Conservation (phyloP, 768 basidiomycete species). For the Russula virescens region DNA sequence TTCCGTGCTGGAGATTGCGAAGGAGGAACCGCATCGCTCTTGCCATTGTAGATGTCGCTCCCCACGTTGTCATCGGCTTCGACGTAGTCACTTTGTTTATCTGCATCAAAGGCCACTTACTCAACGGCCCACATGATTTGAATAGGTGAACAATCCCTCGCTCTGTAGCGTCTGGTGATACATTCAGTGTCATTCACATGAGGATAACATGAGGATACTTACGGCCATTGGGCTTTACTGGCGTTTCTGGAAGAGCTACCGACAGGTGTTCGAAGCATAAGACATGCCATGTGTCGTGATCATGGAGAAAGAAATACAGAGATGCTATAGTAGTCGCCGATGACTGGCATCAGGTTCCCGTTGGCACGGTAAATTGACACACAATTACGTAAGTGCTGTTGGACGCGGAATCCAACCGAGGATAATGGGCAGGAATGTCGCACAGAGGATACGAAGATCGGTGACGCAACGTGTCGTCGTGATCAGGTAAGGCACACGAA, state of each 20-base stretch:
- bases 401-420: too few species aligned
- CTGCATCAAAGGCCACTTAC: constrained; percentile 57
- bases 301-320: constrained; percentile 47
- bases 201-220: constrained; percentile 81
- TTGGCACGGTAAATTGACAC: too few species aligned
- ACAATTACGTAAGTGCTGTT: too few species aligned
- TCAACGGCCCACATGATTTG: constrained; percentile 72
- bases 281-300: constrained; percentile 49
- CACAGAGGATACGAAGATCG: not conserved
- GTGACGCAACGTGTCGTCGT: not conserved
- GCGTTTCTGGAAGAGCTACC: constrained; percentile 36
- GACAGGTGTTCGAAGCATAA: constrained; percentile 69
- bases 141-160: constrained; percentile 75
- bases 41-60: constrained; percentile 34
- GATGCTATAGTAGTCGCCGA: constrained; percentile 23
- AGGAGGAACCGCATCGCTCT: constrained; percentile 22
- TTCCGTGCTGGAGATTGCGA: constrained; percentile 28
- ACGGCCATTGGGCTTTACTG: constrained; percentile 32
- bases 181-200: too few species aligned
- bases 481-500: too few species aligned
- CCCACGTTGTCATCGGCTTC: constrained; percentile 28
- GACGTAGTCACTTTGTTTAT: constrained; percentile 34
- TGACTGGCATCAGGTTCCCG: constrained; percentile 5
- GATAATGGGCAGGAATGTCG: not conserved
- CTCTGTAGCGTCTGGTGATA: constrained; percentile 84